Percentiles rank a stretch among this genome's conserved stretches.
Conservation (phyloP, 805 yeast species). For the Cyberlindnera lachancei region DNA sequence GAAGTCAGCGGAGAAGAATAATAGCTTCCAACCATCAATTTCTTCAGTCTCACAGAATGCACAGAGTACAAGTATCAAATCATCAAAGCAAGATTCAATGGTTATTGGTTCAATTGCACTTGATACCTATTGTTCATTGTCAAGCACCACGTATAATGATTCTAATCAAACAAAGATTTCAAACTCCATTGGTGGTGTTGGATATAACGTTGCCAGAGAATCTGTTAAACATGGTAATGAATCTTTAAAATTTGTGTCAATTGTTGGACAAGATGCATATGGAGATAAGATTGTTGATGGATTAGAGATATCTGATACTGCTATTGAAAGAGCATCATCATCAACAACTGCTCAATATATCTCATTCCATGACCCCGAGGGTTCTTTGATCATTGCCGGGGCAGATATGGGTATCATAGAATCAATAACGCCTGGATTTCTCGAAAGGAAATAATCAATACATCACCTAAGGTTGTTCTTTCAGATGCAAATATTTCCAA, state of each 20-base stretch:
- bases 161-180: constrained; percentile 64
- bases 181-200: constrained; percentile 77
- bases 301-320: constrained; percentile 25
- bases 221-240: constrained; percentile 30
- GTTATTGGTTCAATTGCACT: constrained; percentile 73
- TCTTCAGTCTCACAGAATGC: neutral
- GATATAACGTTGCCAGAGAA: constrained; percentile 70
- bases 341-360: constrained; percentile 61
- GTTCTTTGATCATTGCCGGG: constrained; percentile 65
- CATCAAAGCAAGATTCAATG: constrained; percentile 24
- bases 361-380: constrained; percentile 54
- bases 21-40: neutral
- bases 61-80: neutral
- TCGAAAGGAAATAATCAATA: constrained; percentile 32
- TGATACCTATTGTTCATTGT: constrained; percentile 55
- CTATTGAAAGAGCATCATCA: constrained; percentile 6
- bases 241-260: constrained; percentile 42
- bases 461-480: constrained; percentile 43
- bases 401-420: constrained; percentile 80
- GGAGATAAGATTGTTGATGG: constrained; percentile 34
- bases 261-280: constrained; percentile 52
- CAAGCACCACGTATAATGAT: constrained; percentile 36
- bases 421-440: constrained; percentile 34
- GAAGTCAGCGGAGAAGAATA: neutral
- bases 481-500: constrained; percentile 63